Evolutionary conservation across 495 filamentous ascomycete genomes (phyloP), one percentile per base, ranked within the genome.

Genomic region (Talaromyces stipitatus): DNA sequence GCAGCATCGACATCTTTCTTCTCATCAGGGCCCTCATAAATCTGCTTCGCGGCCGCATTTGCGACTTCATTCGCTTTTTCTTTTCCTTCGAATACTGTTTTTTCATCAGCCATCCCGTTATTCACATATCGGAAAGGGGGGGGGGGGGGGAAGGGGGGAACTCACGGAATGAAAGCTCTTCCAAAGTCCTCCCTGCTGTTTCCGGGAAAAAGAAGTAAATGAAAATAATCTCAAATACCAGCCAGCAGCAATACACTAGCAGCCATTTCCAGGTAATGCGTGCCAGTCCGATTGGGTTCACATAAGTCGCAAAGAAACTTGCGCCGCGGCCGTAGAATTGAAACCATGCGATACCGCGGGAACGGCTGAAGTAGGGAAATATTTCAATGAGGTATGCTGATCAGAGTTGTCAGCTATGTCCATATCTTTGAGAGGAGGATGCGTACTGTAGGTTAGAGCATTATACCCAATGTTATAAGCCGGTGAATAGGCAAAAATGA

Each of bases 391-490:
- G 54, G 63, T 71, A 68, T 48, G 45, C 45, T 48, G 20, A 3
- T 10, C 3, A 48, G 12, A 48, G 24, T 48, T 20, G 12, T 48
- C 3, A 26, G 22, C 4, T 4, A 11, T 26, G 24, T 2, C 0
- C 18, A 3, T 23, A 0, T 24, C 1, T 14, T 46, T 12, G 8
- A 48, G 0, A 11, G 6, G 10, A 26, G 9, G 10, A 10, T 48
- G 24, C 45, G 22, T 62, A 84, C 80, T 85, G 64, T 85, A 87
- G 1, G 84, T 84, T 32, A 86, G 69, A 30, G 84, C 83, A 55
- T 87, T 87, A 61, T 86, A 85, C n/a, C 82, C 84, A 55, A 87
- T 74, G 60, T 85, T 87, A 58, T 87, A 87, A 59, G 78, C 80
- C 2, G 83, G 84, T 1, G 75, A 78, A 62, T 86, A 87, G 24